Evolutionary conservation across 768 basidiomycete genomes (phyloP), one percentile per base, ranked within the genome.

Genomic region (Russula emetica): DNA sequence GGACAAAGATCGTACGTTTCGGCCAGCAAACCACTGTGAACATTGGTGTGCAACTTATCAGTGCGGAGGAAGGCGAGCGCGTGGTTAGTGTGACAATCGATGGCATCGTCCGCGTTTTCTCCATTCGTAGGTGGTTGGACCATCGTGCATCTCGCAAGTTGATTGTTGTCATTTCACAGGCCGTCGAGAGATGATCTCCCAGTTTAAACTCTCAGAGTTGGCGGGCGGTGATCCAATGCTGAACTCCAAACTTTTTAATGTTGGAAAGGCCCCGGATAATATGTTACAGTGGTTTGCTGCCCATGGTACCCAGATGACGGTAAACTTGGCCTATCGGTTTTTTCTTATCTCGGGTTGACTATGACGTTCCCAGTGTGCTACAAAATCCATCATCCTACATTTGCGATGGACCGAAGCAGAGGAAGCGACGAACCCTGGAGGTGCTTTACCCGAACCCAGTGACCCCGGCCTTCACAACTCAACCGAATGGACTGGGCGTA

Each of bases 251-350:
- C 71, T 95, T 60, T 83, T 84, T 69, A 85, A 91, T 67, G 87
- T 95, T 10, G 93, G 93, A 1, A 72, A 82, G 26, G 90, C 90
- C 0, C 85, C 90, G 32, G 88, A 93, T 70, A 92, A 92, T 72
- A 92, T 91, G 91, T 78, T 94, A 13, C 92, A 94, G 83, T 94
- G 92, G 92, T 94, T 94, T 72, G 92, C 92, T 7, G 91, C 92
- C 1, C 91, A 93, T 68, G 92, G 92, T 0, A 83, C 85, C 5
- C 90, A 91, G 71, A 94, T 94, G 87, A 94, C 93, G 32, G 92
- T 92, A 71, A 45, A 84, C 75, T 11, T 49, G 34, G 34, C 3
- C 26, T 40, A 11, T 26, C 28, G 36, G 36, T 0, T 2, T 32
- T 11, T 57, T 58, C 42, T 38, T 44, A 10, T n/a, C 26, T 47